Percentiles rank a stretch among this genome's conserved stretches.
phyloP scores from a whole-genome alignment of 2,329 filamentous ascomycete genomes.

The Verticillium alfalfae region DNA sequence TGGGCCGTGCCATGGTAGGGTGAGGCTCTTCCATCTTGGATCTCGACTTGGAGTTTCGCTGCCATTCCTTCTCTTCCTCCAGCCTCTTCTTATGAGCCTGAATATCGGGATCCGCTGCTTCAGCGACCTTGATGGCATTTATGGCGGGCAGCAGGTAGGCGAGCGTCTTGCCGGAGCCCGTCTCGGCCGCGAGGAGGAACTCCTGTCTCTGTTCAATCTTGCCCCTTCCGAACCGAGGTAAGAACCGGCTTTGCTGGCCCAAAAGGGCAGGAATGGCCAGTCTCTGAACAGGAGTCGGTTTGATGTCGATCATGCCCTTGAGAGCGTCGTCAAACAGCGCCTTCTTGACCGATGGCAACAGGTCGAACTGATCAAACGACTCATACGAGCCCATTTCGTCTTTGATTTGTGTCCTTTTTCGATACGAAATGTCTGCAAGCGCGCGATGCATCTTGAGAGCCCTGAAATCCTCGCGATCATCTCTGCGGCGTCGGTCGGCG shows the following conservation, averaged over 20 bases:
- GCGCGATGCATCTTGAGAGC: slow-evolving; percentile 92
- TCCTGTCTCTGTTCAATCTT: slow-evolving; percentile 30
- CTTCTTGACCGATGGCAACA: slow-evolving; percentile 66
- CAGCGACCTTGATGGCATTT: slow-evolving; percentile 76
- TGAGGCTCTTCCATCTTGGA: slow-evolving; percentile 60
- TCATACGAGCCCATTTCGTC: slow-evolving; percentile 60
- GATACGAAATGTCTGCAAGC: slow-evolving; percentile 72
- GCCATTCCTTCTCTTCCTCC: slow-evolving; percentile 51
- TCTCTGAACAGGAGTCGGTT: slow-evolving; percentile 83
- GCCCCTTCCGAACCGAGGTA: slow-evolving; percentile 10
- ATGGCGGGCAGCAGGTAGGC: slow-evolving; percentile 84
- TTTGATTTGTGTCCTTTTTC: slow-evolving; percentile 49
- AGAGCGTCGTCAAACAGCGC: slow-evolving; percentile 71
- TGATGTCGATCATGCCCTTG: slow-evolving; percentile 66
- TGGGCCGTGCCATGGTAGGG: slow-evolving; percentile 71
- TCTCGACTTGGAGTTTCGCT: slow-evolving; percentile 47
- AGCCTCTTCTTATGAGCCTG: slow-evolving; percentile 51
- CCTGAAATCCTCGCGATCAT: slow-evolving; percentile 39
- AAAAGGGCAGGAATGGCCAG: slow-evolving; percentile 82
- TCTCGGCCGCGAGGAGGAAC: slow-evolving; percentile 90
- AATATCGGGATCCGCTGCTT: slow-evolving; percentile 53
- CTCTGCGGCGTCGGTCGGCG: slow-evolving; percentile 15
- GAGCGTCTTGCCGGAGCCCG: slow-evolving; percentile 93
- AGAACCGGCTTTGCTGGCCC: slow-evolving; percentile 40
- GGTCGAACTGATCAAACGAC: slow-evolving; percentile 73